Percentiles rank a stretch among this genome's conserved stretches.
These are phyloP conservation scores for Glutinoglossum americanum DNA, from an alignment of 495 filamentous ascomycete species.

Conservation along the genomic window DNA sequence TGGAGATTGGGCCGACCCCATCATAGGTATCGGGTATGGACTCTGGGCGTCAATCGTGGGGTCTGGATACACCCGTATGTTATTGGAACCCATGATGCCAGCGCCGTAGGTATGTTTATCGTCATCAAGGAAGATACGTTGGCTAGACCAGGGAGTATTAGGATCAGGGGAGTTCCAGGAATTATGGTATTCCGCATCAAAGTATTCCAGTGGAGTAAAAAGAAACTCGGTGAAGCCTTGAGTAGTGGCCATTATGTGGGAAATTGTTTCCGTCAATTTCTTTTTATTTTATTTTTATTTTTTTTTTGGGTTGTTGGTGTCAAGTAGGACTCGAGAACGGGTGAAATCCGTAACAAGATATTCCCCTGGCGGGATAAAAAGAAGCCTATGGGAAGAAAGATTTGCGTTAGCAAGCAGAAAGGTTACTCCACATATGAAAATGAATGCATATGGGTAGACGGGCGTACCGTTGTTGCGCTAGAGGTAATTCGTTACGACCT, in stretches of 20 bases:
- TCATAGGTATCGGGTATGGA: neutral
- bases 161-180: neutral
- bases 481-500: neutral
- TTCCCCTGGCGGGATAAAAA: neutral
- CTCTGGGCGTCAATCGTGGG: neutral
- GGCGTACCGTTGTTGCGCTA: neutral
- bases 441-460: neutral
- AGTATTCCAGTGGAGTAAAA: neutral
- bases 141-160: neutral
- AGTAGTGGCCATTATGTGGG: neutral
- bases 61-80: neutral
- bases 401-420: no score
- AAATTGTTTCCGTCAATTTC: no score
- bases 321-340: neutral
- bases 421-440: no score
- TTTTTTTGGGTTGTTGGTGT: neutral
- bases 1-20: neutral
- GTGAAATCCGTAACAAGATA: neutral
- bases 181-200: neutral
- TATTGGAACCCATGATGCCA: neutral
- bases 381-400: no score
- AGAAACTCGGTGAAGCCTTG: neutral
- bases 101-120: neutral
- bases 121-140: neutral
- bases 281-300: neutral